phyloP scores from a whole-genome alignment of 768 basidiomycete genomes.

The Hygrophoropsis aurantiaca region DNA sequence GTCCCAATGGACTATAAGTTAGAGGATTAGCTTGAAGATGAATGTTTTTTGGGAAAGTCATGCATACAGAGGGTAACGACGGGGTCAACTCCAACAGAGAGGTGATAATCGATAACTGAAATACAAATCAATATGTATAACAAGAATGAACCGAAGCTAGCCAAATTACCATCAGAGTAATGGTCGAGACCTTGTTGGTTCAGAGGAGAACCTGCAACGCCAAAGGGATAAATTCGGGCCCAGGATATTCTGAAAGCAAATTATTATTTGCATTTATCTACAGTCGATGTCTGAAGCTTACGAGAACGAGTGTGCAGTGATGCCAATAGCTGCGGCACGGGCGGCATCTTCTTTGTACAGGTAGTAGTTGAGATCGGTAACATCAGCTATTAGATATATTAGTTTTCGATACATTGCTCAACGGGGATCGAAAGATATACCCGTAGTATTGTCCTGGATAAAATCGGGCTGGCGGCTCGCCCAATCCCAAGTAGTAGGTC shows the following conservation, averaged over 20 bases:
- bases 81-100: constrained; percentile 40
- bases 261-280: neutral
- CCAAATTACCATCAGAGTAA: constrained; percentile 30
- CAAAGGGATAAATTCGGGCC: constrained; percentile 32
- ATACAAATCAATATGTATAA: constrained; percentile 33
- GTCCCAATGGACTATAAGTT: constrained; percentile 46
- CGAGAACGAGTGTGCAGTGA: constrained; percentile 56
- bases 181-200: constrained; percentile 42
- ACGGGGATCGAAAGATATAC: constrained; percentile 15
- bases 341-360: constrained; percentile 54
- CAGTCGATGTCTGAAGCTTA: constrained; percentile 20
- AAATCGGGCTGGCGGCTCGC: constrained; percentile 43
- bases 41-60: constrained; percentile 1
- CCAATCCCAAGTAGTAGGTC: constrained; percentile 48
- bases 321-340: constrained; percentile 48
- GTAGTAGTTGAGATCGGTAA: constrained; percentile 50
- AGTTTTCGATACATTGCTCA: neutral
- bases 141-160: constrained; percentile 34
- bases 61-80: constrained; percentile 52
- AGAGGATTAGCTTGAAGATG: neutral
- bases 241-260: constrained; percentile 42
- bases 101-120: constrained; percentile 46
- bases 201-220: constrained; percentile 47
- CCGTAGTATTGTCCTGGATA: constrained; percentile 44
- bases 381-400: constrained; percentile 33